Evolutionary conservation across 1,284 basidiomycete genomes (phyloP).

Genomic region (Tilletia walkeri): DNA sequence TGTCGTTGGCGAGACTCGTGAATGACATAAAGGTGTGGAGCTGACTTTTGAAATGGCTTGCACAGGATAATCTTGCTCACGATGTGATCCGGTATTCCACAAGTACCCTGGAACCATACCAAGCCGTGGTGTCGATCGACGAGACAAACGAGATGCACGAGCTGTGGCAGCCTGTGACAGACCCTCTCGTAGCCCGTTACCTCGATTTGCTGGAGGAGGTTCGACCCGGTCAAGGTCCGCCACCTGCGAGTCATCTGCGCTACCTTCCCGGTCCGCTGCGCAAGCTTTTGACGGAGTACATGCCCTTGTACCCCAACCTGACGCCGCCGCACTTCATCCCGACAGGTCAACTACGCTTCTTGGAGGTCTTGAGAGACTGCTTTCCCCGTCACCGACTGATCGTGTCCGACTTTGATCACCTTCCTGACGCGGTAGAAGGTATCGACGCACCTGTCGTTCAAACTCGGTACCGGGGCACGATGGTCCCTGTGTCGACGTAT

Average conservation of each 20-base stretch:
- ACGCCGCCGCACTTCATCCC: constrained; percentile 87
- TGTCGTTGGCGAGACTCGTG: neutral
- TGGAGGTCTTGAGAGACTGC: constrained; percentile 75
- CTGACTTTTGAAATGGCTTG: neutral
- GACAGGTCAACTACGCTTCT: constrained; percentile 81
- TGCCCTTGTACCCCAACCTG: constrained; percentile 79
- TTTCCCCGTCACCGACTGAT: constrained; percentile 90
- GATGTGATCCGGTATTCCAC: constrained; percentile 89
- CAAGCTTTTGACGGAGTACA: constrained; percentile 29
- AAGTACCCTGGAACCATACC: constrained; percentile 70
- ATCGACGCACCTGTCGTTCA: constrained; percentile 92
- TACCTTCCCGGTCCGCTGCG: constrained; percentile 61
- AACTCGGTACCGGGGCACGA: constrained; percentile 78
- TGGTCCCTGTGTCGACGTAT: constrained; percentile 78
- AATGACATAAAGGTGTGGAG: neutral
- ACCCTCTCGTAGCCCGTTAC: constrained; percentile 76
- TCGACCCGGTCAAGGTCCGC: constrained; percentile 57
- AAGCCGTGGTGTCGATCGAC: constrained; percentile 80
- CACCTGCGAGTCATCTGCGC: constrained; percentile 62
- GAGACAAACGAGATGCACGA: constrained; percentile 78
- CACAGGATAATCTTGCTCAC: constrained; percentile 92
- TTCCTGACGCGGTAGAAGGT: constrained; percentile 82
- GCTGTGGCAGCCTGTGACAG: constrained; percentile 78
- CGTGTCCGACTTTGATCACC: constrained; percentile 82
- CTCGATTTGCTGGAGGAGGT: constrained; percentile 35